A percentile compares a stretch with the other conserved stretches of the same genome.
These are phyloP conservation scores for Penicillium capsulatum DNA, from an alignment of 2,329 filamentous ascomycete species.

Conservation along the genomic window DNA sequence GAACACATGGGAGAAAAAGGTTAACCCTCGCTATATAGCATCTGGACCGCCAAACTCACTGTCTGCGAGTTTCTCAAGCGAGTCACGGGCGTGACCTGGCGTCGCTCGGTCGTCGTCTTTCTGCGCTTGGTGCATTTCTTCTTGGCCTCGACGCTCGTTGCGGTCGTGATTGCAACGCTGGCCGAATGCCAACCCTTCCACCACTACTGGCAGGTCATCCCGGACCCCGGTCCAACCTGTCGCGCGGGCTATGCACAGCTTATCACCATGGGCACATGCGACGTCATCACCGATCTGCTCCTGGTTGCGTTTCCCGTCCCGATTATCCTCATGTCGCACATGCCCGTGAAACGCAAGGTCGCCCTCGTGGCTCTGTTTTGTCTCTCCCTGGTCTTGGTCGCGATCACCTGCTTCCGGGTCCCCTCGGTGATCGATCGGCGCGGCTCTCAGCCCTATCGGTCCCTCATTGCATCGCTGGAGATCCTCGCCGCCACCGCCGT, in stretches of 20 bases:
- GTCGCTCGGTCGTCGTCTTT: conserved; percentile 66
- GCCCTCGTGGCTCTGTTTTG: conserved; percentile 78
- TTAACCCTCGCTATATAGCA: no score
- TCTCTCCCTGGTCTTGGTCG: conserved; percentile 74
- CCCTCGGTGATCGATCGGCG: conserved; percentile 66
- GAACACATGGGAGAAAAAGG: no score
- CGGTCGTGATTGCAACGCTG: conserved; percentile 74
- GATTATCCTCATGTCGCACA: conserved; percentile 74
- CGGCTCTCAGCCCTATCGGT: conserved; percentile 80
- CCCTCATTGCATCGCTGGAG: conserved; percentile 83
- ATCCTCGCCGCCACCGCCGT: conserved; percentile 82
- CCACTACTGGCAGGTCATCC: conserved; percentile 75
- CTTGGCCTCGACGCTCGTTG: conserved; percentile 72
- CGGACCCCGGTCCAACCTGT: conserved; percentile 80
- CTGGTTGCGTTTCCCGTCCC: conserved; percentile 86
- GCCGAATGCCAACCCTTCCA: conserved; percentile 74
- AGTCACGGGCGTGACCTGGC: conserved; percentile 77
- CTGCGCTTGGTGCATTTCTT: conserved; percentile 70
- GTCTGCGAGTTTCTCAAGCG: conserved; percentile 89
- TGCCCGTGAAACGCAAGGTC: conserved; percentile 71
- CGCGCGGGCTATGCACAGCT: conserved; percentile 83
- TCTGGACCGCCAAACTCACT: conserved; percentile 88
- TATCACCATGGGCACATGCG: conserved; percentile 82
- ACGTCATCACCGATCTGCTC: conserved; percentile 82
- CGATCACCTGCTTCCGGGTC: conserved; percentile 75